These are phyloP conservation scores for Peltaster fructicola DNA, from an alignment of 2,329 filamentous ascomycete species.

Conservation along the genomic window DNA sequence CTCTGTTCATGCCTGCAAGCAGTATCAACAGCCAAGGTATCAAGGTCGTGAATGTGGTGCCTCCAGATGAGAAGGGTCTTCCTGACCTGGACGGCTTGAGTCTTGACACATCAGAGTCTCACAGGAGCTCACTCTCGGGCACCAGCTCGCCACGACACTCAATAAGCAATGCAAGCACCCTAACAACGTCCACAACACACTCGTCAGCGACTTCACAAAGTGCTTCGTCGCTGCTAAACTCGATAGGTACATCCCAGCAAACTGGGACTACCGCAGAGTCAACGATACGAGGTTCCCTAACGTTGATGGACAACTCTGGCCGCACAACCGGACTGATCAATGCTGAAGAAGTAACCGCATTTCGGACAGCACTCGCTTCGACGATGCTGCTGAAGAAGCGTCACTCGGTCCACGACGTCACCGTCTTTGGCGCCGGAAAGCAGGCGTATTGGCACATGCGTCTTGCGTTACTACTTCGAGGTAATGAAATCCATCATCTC, in stretches of 20 bases:
- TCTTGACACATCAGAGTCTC: conserved; percentile 8
- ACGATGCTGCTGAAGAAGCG: conserved; percentile 47
- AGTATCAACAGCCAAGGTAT: conserved; percentile 42
- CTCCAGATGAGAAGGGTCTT: conserved; percentile 12
- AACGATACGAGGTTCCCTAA: conserved; percentile 39
- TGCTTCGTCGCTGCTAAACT: conserved; percentile 5
- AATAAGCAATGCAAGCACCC: conserved; percentile 10
- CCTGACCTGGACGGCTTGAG: conserved; percentile 13
- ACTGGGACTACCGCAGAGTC: conserved; percentile 12
- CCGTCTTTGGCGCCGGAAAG: conserved; percentile 72
- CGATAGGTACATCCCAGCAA: conserved; percentile 9
- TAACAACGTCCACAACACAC: conserved; percentile 6
- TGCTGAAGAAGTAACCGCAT: conserved; percentile 50
- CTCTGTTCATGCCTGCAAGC: conserved; percentile 50
- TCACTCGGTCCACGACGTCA: conserved; percentile 52
- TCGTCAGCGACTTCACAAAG: conserved; percentile 14
- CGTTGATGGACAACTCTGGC: conserved; percentile 39
- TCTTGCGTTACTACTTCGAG: conserved; percentile 57
- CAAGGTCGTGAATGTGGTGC: conserved; percentile 43
- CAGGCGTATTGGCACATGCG: conserved; percentile 94
- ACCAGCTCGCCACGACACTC: conserved; percentile 13
- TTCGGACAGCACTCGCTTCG: conserved; percentile 47
- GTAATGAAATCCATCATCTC: conserved; percentile 53
- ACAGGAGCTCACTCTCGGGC: conserved; percentile 13
- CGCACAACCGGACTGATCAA: conserved; percentile 46